Evolutionary conservation across 2,329 filamentous ascomycete genomes (phyloP), one percentile per base, ranked within the genome.

Genomic region (Pyrenophora seminiperda): DNA sequence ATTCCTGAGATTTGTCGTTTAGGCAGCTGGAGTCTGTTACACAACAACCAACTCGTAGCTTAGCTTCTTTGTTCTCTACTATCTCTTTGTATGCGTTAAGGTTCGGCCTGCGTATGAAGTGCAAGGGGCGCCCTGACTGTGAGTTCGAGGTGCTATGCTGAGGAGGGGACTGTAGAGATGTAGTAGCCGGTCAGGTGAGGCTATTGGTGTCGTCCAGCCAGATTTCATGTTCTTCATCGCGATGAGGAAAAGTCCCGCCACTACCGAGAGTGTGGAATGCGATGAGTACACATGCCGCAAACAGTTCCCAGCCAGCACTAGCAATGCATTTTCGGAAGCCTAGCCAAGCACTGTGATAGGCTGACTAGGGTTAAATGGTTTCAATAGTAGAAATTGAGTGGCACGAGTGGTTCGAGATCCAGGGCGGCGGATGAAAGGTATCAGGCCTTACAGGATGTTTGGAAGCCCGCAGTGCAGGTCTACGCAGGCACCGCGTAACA

Each of bases 261-360:
- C 30, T 47, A 50, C 47, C 48, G 43, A 51, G 18, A 36, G 54
- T 27, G 32, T 52, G 54, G 53, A 56, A 65, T 59, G 60, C 42
- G 31, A 42, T 38, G 31, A 37, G 41, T 39, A 47, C 45, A 38
- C 50, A 66, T 65, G 47, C 59, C 61, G 64, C 60, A 68, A 66
- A 56, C 62, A 50, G 30, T 47, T 42, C 27, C 50, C 43, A 54
- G 53, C 51, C 59, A 36, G 43, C 58, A 54, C 47, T 50, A 47
- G 20, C 45, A 30, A 52, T 30, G 49, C 3, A 48, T n/a, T 40
- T 17, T 44, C 10, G 37, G 33, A 58, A 47, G 43, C 18, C 29
- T 33, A 36, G 31, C 44, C 15, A 48, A 47, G n/a, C 19, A 17
- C 33, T 20, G 11, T 34, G 30, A 47, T 38, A 52, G 41, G 30